Evolutionary conservation across 202 grass and related monocot genomes (phyloP), one percentile per base, ranked within the genome.

Genomic region (Carex arenaria): DNA sequence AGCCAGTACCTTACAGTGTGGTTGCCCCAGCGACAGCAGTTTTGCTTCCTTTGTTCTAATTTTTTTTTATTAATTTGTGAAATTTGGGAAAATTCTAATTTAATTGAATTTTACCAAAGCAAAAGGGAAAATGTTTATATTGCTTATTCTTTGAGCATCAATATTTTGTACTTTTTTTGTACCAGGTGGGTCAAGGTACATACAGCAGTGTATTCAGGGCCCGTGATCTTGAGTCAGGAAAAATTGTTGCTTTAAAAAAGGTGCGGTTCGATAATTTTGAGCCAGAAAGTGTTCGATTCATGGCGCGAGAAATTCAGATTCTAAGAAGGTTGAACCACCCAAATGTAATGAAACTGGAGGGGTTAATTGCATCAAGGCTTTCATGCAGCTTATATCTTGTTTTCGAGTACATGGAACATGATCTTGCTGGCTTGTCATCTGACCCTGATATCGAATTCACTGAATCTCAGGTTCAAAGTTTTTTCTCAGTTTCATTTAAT

Each of bases 401-500:
- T 61, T 98, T 98, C 61, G 95, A 98, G 89, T 98, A 98, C 75
- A 98, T 98, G 95, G 95, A 98, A 14, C 95, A 98, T 5, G 95
- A 98, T 90, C 90, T 98, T 73, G 88, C 92, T 80, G 95, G 95
- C 57, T 88, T 98, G 82, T 95, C 85, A 61, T 90, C 91, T 81
- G 94, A 91, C 60, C 88, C 95, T 4, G 89, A 98, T 70, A 90
- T 98, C 49, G 90, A 90, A 79, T 93, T 98, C 67, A 92, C 49
- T 22, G 91, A 98, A 88, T 72, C 93, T 85, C 95, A 98, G 91
- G 95, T 92, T 80, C 88, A 57, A 34, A 55, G 3, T 54, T 40
- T 78, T 15, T 40, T 19, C 18, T 32, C 18, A 57, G n/a, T 38
- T 40, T 55, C 4, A 60, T 36, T 59, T 59, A 67, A 67, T 64